Conservation (phyloP, 805 yeast species). For the Candida corydali region DNA sequence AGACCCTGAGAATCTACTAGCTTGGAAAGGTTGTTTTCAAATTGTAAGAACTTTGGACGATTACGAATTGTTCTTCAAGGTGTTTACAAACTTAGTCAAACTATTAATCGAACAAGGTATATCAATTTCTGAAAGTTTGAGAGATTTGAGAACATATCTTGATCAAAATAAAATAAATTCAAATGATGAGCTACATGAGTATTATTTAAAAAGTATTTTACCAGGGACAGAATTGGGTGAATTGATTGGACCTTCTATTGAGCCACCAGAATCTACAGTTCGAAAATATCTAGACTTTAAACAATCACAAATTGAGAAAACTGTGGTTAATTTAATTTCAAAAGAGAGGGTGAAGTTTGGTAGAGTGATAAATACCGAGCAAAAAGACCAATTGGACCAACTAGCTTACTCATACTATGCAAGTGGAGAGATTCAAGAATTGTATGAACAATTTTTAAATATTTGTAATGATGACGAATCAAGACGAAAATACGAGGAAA, state of each 20-base stretch:
- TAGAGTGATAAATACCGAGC: slow-evolving; percentile 37
- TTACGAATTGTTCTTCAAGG: slow-evolving; percentile 42
- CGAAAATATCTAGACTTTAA: slow-evolving; percentile 39
- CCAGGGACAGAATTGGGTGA: slow-evolving; percentile 59
- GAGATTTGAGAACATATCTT: slow-evolving; percentile 45
- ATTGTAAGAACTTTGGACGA: slow-evolving; percentile 36
- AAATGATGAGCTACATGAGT: slow-evolving; percentile 35
- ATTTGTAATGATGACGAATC: slow-evolving; percentile 53
- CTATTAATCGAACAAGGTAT: slow-evolving; percentile 39
- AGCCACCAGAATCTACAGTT: slow-evolving; percentile 44
- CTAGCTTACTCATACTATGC: slow-evolving; percentile 46
- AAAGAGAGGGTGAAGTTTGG: slow-evolving; percentile 50
- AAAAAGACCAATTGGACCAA: slow-evolving; percentile 32
- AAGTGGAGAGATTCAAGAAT: slow-evolving; percentile 46
- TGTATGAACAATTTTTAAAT: slow-evolving; percentile 57
- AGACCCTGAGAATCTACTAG: slow-evolving; percentile 50
- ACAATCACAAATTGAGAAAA: slow-evolving; percentile 35
- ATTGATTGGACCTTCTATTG: slow-evolving; percentile 40
- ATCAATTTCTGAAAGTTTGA: slow-evolving; percentile 45
- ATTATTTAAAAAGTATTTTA: slow-evolving; percentile 45
- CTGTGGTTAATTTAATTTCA: slow-evolving; percentile 37
- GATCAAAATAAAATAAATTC: slow-evolving; percentile 27
- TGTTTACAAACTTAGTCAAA: slow-evolving; percentile 38
- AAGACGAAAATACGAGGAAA: slow-evolving; percentile 58
- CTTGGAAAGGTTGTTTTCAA: slow-evolving; percentile 79